Evolutionary conservation across 345 rosid genomes (phyloP).

Genomic region (Citrus sinensis): DNA sequence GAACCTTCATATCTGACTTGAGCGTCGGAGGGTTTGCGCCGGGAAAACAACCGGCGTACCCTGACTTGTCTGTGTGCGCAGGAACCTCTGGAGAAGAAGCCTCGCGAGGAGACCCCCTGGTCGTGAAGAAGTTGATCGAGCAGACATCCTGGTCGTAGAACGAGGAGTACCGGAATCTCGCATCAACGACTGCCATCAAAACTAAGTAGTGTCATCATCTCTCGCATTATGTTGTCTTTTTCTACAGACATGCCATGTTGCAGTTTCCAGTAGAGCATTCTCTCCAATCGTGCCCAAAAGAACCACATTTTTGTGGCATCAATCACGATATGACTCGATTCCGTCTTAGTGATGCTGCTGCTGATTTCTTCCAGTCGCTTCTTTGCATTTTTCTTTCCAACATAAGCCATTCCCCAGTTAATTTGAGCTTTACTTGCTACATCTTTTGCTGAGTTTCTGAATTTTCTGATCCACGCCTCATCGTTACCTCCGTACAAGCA

Average conservation of each 20-base stretch:
- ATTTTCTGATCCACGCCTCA: conserved; percentile 29
- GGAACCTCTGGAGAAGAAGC: too few relatives aligned
- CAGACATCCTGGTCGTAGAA: too few relatives aligned
- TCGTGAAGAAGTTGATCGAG: too few relatives aligned
- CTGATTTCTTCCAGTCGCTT: conserved; percentile 3
- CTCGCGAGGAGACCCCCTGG: too few relatives aligned
- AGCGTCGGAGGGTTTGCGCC: too few relatives aligned
- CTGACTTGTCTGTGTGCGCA: too few relatives aligned
- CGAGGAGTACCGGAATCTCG: too few relatives aligned
- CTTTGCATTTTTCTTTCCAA: conserved; percentile 30
- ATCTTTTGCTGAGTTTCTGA: conserved; percentile 14
- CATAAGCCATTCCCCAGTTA: conserved; percentile 25
- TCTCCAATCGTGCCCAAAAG: conserved; percentile 40
- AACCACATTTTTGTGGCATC: conserved; percentile 14
- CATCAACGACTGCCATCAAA: conserved; percentile 22
- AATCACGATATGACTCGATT: conserved; percentile 13
- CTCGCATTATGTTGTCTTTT: conserved; percentile 27
- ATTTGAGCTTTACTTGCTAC: conserved; percentile 16
- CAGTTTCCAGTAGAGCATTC: conserved; percentile 31
- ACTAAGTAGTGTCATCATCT: conserved; percentile 27
- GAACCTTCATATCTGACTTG: too few relatives aligned
- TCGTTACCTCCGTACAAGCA: conserved; percentile 40
- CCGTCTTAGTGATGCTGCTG: neutral
- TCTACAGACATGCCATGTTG: conserved; percentile 13
- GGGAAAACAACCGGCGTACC: too few relatives aligned